phyloP scores from a whole-genome alignment of 1,284 basidiomycete species.

The Austroboletus olivaceoglutinosus region DNA sequence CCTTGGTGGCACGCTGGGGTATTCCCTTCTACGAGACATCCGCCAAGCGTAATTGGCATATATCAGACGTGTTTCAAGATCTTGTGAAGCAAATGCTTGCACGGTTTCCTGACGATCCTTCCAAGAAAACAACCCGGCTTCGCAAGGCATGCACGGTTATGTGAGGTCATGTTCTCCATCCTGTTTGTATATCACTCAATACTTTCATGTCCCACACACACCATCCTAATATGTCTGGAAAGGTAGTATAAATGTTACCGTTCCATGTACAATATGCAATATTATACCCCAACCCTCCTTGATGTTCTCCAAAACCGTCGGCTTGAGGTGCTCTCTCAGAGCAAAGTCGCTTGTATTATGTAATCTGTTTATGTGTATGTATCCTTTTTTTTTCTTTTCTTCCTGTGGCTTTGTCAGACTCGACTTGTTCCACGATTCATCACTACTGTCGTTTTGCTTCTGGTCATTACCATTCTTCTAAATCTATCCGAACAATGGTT shows the following conservation, averaged over 20 bases:
- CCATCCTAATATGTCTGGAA: too few species aligned
- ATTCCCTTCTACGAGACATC: constrained; percentile 84
- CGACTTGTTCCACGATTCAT: constrained; percentile 23
- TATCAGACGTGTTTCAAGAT: constrained; percentile 77
- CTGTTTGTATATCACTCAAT: constrained; percentile 10
- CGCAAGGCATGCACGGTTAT: constrained; percentile 53
- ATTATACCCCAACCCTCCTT: too few species aligned
- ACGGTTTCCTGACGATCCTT: constrained; percentile 52
- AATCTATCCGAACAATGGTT: constrained; percentile 25
- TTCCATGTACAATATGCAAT: constrained; percentile 14
- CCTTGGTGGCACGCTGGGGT: constrained; percentile 65
- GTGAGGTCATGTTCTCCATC: constrained; percentile 37
- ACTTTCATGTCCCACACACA: constrained; percentile 3
- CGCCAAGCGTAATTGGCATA: constrained; percentile 79
- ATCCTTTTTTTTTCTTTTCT: constrained; percentile 11
- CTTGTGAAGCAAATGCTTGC: constrained; percentile 72
- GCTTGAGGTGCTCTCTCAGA: too few species aligned
- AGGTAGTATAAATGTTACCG: too few species aligned
- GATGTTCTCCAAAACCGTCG: too few species aligned
- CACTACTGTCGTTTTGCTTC: constrained; percentile 1
- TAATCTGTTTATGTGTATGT: constrained; percentile 19
- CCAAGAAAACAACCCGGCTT: constrained; percentile 40
- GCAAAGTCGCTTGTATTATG: too few species aligned
- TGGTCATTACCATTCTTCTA: constrained; percentile 1
- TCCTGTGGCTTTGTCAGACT: constrained; percentile 10